Evolutionary conservation across 495 filamentous ascomycete species (phyloP).

Genomic region (Hyphodiscus hymeniophilus): DNA sequence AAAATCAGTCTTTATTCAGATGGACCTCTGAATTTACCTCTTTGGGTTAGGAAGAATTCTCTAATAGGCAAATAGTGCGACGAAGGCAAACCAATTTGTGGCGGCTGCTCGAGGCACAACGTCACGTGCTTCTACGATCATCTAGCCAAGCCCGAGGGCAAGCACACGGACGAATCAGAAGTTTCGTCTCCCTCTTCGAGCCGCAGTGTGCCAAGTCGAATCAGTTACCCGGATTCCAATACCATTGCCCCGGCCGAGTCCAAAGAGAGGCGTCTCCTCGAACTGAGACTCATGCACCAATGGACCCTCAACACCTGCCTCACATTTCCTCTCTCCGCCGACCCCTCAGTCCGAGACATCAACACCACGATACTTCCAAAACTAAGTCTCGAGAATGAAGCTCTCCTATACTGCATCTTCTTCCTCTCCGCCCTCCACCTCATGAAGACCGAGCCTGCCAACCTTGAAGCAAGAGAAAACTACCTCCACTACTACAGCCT

Average conservation of each 20-base stretch:
- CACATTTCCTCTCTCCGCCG: conserved; percentile 13
- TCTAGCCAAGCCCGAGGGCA: not conserved
- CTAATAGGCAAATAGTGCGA: conserved; percentile 26
- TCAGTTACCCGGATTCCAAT: not conserved
- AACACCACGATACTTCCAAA: conserved; percentile 12
- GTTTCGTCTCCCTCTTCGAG: no score
- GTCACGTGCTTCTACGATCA: conserved; percentile 26
- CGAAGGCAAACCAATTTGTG: conserved; percentile 31
- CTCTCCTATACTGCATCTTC: conserved; percentile 29
- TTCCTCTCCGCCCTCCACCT: conserved; percentile 28
- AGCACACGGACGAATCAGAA: not conserved
- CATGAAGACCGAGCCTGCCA: conserved; percentile 11
- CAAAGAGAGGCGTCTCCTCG: conserved; percentile 26
- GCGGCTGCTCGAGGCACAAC: conserved; percentile 29
- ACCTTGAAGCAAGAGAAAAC: conserved; percentile 13
- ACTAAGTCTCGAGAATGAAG: conserved; percentile 27
- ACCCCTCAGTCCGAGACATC: not conserved
- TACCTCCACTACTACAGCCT: conserved; percentile 27
- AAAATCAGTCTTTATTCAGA: no score
- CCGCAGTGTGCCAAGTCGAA: not conserved
- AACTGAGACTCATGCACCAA: conserved; percentile 29
- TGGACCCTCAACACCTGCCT: conserved; percentile 23
- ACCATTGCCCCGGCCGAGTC: conserved; percentile 18
- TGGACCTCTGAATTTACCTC: no score
- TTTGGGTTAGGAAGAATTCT: not conserved